Percentiles rank a stretch among this genome's conserved stretches.
These are phyloP conservation scores for Verbena officinalis DNA, from an alignment of 257 asterid species.

Conservation along the genomic window DNA sequence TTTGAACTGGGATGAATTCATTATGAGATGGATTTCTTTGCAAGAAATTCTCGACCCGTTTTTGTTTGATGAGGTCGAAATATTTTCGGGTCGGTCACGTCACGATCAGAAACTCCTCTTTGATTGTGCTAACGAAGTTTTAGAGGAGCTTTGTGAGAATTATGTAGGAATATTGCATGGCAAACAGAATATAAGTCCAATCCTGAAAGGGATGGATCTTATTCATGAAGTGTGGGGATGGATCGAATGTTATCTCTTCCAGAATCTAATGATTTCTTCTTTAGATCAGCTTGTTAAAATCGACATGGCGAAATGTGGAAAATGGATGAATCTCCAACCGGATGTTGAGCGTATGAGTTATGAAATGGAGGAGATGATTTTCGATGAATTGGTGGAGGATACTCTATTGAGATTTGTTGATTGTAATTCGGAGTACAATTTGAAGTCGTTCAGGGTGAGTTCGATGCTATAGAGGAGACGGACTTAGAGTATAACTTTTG, in stretches of 20 bases:
- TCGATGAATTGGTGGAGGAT: slow-evolving; percentile 55
- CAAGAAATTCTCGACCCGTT: slow-evolving; percentile 54
- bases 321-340: slow-evolving; percentile 50
- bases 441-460: slow-evolving; percentile 25
- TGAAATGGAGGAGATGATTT: slow-evolving; percentile 47
- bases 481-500: slow-evolving; percentile 16
- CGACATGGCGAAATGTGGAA: slow-evolving; percentile 45
- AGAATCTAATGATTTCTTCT: slow-evolving; percentile 40
- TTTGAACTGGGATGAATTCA: slow-evolving; percentile 67
- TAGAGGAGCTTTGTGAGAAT: slow-evolving; percentile 46
- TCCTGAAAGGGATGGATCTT: slow-evolving; percentile 59
- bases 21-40: slow-evolving; percentile 56
- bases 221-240: slow-evolving; percentile 58
- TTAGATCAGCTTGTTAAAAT: slow-evolving; percentile 53
- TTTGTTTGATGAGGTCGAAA: slow-evolving; percentile 64
- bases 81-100: slow-evolving; percentile 52
- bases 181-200: slow-evolving; percentile 35
- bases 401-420: slow-evolving; percentile 34
- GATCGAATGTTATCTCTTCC: slow-evolving; percentile 50
- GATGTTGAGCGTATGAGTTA: slow-evolving; percentile 42
- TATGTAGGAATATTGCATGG: slow-evolving; percentile 40
- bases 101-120: slow-evolving; percentile 61
- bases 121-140: slow-evolving; percentile 55
- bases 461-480: neutral
- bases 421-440: slow-evolving; percentile 20